A percentile compares a stretch with the other conserved stretches of the same genome.
Evolutionary conservation across 2,329 filamentous ascomycete species (phyloP).

Genomic region (Botrytis sinoallii): DNA sequence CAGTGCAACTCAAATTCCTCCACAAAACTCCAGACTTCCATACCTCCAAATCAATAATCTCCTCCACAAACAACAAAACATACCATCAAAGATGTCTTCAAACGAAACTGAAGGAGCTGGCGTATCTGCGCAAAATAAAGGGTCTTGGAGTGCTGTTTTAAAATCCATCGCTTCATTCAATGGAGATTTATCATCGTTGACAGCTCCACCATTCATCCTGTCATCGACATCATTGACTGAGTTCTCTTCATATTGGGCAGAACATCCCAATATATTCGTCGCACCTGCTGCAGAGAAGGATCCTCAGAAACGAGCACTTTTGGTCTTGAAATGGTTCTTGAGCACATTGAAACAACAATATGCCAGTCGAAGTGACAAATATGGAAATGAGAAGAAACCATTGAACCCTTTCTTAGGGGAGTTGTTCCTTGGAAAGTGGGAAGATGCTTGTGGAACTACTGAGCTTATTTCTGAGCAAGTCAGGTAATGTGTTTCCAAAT

Average conservation of each 20-base stretch:
- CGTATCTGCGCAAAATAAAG: conserved; percentile 35
- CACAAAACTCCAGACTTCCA: conserved; percentile 11
- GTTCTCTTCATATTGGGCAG: conserved; percentile 80
- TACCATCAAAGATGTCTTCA: conserved; percentile 28
- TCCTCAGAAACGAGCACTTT: conserved; percentile 74
- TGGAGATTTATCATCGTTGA: conserved; percentile 76
- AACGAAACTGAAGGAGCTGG: conserved; percentile 36
- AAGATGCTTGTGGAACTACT: conserved; percentile 76
- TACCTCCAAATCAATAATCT: conserved; percentile 9
- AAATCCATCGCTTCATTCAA: conserved; percentile 76
- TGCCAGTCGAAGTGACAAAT: conserved; percentile 69
- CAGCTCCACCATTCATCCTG: conserved; percentile 79
- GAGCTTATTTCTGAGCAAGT: conserved; percentile 92
- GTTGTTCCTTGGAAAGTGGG: conserved; percentile 89
- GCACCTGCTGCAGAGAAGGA: conserved; percentile 78
- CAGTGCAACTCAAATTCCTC: neutral
- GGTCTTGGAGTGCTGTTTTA: conserved; percentile 37
- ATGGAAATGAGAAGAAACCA: conserved; percentile 94
- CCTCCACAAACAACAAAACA: neutral
- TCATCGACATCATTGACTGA: conserved; percentile 75
- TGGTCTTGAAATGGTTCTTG: conserved; percentile 96
- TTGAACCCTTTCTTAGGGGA: conserved; percentile 95
- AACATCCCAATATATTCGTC: conserved; percentile 73
- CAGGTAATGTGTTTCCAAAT: conserved; percentile 48
- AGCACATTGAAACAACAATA: conserved; percentile 88